Percentiles rank a stretch among this genome's conserved stretches.
Conservation (phyloP, 768 basidiomycete genomes). For the Epithele typhae region DNA sequence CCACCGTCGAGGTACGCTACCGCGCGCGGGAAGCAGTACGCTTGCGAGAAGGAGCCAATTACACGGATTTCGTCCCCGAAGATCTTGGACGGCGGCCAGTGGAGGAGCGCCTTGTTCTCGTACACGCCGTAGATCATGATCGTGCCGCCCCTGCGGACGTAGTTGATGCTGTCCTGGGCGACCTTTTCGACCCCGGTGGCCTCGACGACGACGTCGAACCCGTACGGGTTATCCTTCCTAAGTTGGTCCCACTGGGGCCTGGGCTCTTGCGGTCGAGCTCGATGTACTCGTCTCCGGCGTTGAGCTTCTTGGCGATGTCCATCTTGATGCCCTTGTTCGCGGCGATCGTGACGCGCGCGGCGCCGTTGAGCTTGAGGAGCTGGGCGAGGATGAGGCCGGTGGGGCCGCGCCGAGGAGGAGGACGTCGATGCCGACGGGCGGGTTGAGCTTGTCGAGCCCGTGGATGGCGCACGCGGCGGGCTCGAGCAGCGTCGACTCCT, state of each 20-base stretch:
- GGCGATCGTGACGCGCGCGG: slow-evolving; percentile 73
- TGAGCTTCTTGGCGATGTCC: slow-evolving; percentile 74
- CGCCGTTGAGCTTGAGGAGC: slow-evolving; percentile 84
- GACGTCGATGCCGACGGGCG: slow-evolving; percentile 80
- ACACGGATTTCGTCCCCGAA: slow-evolving; percentile 70
- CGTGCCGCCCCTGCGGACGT: slow-evolving; percentile 84
- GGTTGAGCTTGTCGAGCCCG: slow-evolving; percentile 83
- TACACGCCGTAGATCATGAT: slow-evolving; percentile 91
- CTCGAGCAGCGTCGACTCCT: slow-evolving; percentile 85
- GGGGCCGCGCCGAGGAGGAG: slow-evolving; percentile 82
- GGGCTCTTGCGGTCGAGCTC: slow-evolving; percentile 74
- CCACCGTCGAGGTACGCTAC: slow-evolving; percentile 86
- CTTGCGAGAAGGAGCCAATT: slow-evolving; percentile 91
- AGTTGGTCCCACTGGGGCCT: slow-evolving; percentile 77
- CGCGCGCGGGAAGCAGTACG: slow-evolving; percentile 87
- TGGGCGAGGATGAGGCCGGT: slow-evolving; percentile 88
- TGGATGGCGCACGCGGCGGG: slow-evolving; percentile 92
- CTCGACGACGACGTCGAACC: slow-evolving; percentile 66
- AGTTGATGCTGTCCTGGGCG: slow-evolving; percentile 84
- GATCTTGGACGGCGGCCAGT: slow-evolving; percentile 86
- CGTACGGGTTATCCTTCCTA: slow-evolving; percentile 79
- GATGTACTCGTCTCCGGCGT: slow-evolving; percentile 81
- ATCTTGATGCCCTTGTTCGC: slow-evolving; percentile 92
- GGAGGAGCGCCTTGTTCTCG: slow-evolving; percentile 77
- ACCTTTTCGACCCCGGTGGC: slow-evolving; percentile 85